Conservation (phyloP, 169 alveolate genomes). For the Blepharisma undulans region DNA sequence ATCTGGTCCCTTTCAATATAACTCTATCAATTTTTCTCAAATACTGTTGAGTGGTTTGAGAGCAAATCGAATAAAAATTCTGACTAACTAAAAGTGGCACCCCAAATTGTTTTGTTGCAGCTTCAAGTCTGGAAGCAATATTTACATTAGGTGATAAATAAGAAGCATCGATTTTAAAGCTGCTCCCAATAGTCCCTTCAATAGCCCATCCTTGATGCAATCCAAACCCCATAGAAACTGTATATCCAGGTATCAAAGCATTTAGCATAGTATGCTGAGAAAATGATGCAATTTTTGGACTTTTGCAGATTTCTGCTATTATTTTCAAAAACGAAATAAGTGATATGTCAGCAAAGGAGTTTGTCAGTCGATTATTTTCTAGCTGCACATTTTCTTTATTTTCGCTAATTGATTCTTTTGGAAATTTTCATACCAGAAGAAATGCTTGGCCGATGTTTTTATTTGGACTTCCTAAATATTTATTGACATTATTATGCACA, state of each 20-base stretch:
- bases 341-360: conserved; percentile 20
- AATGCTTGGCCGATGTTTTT: conserved; percentile 88
- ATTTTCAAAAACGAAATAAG: neutral
- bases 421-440: conserved; percentile 84
- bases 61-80: conserved; percentile 35
- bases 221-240: conserved; percentile 79
- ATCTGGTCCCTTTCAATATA: conserved; percentile 89
- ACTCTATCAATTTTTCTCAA: conserved; percentile 91
- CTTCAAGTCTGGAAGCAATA: conserved; percentile 82
- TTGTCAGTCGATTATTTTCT: conserved; percentile 27
- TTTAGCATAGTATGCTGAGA: conserved; percentile 33
- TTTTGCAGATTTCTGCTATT: neutral
- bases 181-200: conserved; percentile 86
- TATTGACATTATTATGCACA: conserved; percentile 83
- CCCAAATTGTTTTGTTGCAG: conserved; percentile 86
- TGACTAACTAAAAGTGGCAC: conserved; percentile 76
- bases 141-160: conserved; percentile 80
- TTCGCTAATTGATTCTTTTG: conserved; percentile 33
- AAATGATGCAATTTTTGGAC: neutral
- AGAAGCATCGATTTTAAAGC: conserved; percentile 83
- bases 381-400: neutral
- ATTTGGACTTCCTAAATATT: conserved; percentile 84
- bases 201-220: conserved; percentile 87
- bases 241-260: conserved; percentile 56
- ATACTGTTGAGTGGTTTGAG: conserved; percentile 41